A percentile compares a stretch with the other conserved stretches of the same genome.
Evolutionary conservation across 345 rosid genomes (phyloP).

Genomic region (Pseudoturritis turrita): DNA sequence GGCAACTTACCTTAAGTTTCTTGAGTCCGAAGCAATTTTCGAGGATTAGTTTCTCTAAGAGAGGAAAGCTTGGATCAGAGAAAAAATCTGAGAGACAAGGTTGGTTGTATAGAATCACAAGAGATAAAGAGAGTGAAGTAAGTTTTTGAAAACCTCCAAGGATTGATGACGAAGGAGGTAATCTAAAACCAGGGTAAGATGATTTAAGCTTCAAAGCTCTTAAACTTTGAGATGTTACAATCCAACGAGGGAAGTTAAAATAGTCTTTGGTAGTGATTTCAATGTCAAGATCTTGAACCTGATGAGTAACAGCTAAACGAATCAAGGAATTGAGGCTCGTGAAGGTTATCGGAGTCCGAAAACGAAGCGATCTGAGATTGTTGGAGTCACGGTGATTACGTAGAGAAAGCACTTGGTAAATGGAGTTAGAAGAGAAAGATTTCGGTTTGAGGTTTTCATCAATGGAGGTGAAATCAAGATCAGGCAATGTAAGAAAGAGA

Average conservation of each 20-base stretch:
- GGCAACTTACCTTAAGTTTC: constrained; percentile 53
- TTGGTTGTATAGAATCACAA: constrained; percentile 42
- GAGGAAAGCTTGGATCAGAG: constrained; percentile 62
- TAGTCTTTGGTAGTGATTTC: constrained; percentile 72
- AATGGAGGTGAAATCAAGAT: constrained; percentile 74
- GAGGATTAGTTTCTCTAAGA: constrained; percentile 46
- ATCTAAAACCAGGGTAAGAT: constrained; percentile 58
- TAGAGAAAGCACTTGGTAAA: constrained; percentile 23
- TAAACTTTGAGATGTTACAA: constrained; percentile 46
- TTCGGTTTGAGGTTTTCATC: background rate
- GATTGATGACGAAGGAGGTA: constrained; percentile 57
- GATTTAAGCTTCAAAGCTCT: constrained; percentile 56
- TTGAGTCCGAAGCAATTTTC: constrained; percentile 53
- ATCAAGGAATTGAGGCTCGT: constrained; percentile 58
- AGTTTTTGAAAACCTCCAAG: constrained; percentile 53
- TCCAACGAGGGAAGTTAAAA: constrained; percentile 73
- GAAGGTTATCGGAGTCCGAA: constrained; percentile 53
- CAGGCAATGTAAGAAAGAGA: constrained; percentile 77
- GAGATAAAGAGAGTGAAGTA: constrained; percentile 48
- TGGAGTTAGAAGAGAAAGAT: constrained; percentile 22
- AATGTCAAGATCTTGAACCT: constrained; percentile 65
- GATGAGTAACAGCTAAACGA: constrained; percentile 61
- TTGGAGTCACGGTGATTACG: constrained; percentile 28
- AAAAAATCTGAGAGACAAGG: constrained; percentile 58
- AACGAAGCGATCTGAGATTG: constrained; percentile 55